These are phyloP conservation scores for Nakaseomyces kungkrabaensis DNA, from an alignment of 1,139 yeast genomes.

Conservation along the genomic window DNA sequence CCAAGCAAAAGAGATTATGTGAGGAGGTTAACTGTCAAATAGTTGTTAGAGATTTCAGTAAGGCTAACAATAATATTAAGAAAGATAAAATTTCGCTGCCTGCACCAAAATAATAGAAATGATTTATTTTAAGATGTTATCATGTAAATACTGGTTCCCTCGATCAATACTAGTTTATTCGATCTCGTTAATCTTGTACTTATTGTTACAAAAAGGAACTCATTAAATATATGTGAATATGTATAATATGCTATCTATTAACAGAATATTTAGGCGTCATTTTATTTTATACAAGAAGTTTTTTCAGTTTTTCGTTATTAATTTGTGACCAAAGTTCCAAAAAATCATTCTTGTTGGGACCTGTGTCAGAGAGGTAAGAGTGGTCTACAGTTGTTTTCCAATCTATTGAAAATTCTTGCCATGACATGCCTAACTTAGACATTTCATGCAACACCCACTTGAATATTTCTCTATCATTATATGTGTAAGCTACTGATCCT, in stretches of 20 bases:
- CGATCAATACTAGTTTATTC: no score
- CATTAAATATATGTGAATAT: not conserved
- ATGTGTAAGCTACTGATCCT: conserved; percentile 14
- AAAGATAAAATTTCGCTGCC: conserved; percentile 24
- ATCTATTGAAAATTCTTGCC: conserved; percentile 15
- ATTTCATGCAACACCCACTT: conserved; percentile 21
- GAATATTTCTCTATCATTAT: conserved; percentile 15
- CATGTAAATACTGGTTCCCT: not conserved
- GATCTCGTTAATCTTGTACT: no score
- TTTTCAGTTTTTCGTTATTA: not conserved
- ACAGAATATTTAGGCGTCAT: not conserved
- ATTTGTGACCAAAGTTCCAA: not conserved
- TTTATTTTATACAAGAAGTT: not conserved
- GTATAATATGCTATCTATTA: not conserved
- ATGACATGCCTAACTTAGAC: conserved; percentile 15
- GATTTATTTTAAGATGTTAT: conserved; percentile 20
- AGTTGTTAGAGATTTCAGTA: conserved; percentile 70
- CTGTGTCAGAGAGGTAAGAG: no score
- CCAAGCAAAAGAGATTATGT: conserved; percentile 60
- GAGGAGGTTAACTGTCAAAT: conserved; percentile 70
- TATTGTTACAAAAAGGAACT: not conserved
- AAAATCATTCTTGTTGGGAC: not conserved
- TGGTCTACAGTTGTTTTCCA: conserved; percentile 8
- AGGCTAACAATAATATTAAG: conserved; percentile 30
- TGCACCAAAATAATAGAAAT: conserved; percentile 22